Percentiles rank a stretch among this genome's conserved stretches.
Evolutionary conservation across 768 basidiomycete genomes (phyloP).

Genomic region (Leccinum uliginosum): DNA sequence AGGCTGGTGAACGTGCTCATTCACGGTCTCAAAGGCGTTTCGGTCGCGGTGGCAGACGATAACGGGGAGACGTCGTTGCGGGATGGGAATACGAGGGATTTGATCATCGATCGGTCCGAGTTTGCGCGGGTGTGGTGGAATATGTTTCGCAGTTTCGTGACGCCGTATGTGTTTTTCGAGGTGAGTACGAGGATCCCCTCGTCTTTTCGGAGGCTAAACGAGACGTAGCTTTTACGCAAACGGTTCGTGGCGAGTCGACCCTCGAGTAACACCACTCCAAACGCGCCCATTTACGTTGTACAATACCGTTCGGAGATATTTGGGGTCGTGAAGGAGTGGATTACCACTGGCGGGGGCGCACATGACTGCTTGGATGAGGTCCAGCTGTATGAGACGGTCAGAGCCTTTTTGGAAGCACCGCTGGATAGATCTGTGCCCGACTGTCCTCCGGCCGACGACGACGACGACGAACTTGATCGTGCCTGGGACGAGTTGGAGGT

Average conservation of each 20-base stretch:
- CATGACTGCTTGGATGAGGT: slow-evolving; percentile 74
- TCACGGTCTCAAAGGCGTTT: slow-evolving; percentile 71
- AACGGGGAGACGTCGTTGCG: slow-evolving; percentile 80
- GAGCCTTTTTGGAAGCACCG: slow-evolving; percentile 53
- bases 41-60: slow-evolving; percentile 79
- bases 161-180: slow-evolving; percentile 81
- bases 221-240: slow-evolving; percentile 64
- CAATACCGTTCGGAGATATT: slow-evolving; percentile 59
- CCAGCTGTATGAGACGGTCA: slow-evolving; percentile 56
- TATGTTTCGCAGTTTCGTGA: slow-evolving; percentile 76
- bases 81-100: slow-evolving; percentile 68
- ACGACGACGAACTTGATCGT: slow-evolving; percentile 42
- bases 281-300: slow-evolving; percentile 43
- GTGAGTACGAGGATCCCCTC: slow-evolving; percentile 35
- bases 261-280: slow-evolving; percentile 37
- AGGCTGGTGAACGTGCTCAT: slow-evolving; percentile 71
- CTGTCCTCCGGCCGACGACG: slow-evolving; percentile 28
- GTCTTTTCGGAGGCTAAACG: slow-evolving; percentile 2
- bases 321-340: slow-evolving; percentile 66
- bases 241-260: slow-evolving; percentile 55
- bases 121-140: slow-evolving; percentile 82
- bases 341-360: slow-evolving; percentile 67
- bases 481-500: slow-evolving; percentile 45
- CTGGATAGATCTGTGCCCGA: slow-evolving; percentile 51
- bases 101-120: slow-evolving; percentile 68